Evolutionary conservation across 164 flowering plant genomes (phyloP), one percentile per base, ranked within the genome.

Genomic region (Cinnamomum chago): DNA sequence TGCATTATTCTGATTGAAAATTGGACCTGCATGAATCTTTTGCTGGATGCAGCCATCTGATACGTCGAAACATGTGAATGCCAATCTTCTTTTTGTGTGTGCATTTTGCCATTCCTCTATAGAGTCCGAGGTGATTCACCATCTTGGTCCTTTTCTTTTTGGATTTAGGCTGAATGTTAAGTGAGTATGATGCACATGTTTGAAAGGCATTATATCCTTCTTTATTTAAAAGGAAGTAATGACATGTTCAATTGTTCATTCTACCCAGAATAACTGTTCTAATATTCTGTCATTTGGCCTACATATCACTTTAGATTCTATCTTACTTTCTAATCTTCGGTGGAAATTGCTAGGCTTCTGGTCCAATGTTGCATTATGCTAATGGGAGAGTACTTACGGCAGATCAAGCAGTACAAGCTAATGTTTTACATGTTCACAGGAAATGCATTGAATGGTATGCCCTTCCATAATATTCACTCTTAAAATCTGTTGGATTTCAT

Each of bases 281-380:
- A 30, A 12, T 33, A 23, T n/a, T 58, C 47, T 40, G 10, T 18
- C 51, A 58, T 27, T 71, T 13, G 24, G 65, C 13, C 14, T 58
- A 9, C n/a, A 58, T 13, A 25, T 22, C 47, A 71, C 27, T 17
- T 58, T 18, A 3, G 15, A 51, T 50, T 70, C 33, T 30, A 3
- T 30, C 58, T 70, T 28, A 22, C 60, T 50, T 17, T 17, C 17
- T 27, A 51, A 25, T 17, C 70, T 67, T 50, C 5, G 30, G 22
- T 50, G 52, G 25, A 55, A 40, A 20, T 23, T 76, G 55, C 20
- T 71, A 76, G 78, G 75, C 50, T 64, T 51, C 78, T 22, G 78
- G 78, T 13, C 70, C 70, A 55, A 76, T 76, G 78, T 23, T 76
- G 71, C 78, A 76, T 51, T 76, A 76, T 58, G 27, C 33, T 30